These are phyloP conservation scores for Jatropha podagrica DNA, from an alignment of 441 rosid species.

Conservation along the genomic window DNA sequence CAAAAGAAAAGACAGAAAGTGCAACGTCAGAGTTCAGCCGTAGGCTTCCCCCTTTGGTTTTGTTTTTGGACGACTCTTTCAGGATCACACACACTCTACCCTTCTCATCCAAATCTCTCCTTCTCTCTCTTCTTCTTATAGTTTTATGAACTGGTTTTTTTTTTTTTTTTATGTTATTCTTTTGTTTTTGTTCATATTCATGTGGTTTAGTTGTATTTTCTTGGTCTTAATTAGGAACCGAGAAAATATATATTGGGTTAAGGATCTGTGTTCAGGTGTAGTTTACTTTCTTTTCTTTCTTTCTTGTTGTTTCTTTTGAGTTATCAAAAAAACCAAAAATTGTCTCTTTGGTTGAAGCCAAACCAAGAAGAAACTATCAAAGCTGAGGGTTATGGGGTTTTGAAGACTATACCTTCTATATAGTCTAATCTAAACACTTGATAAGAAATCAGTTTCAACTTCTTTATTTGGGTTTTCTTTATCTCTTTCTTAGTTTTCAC, in stretches of 20 bases:
- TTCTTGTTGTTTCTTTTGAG: constrained; percentile 30
- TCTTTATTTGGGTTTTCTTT: constrained; percentile 24
- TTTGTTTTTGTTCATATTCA: constrained; percentile 33
- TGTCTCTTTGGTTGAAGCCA: constrained; percentile 81
- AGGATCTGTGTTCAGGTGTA: constrained; percentile 27
- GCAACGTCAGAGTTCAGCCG: constrained; percentile 63
- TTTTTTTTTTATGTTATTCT: constrained; percentile 23
- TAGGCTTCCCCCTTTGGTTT: constrained; percentile 39
- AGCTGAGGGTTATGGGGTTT: neutral
- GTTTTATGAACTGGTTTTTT: constrained; percentile 26
- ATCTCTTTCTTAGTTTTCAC: constrained; percentile 19
- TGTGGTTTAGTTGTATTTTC: constrained; percentile 45
- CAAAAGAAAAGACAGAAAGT: constrained; percentile 73
- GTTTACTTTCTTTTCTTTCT: constrained; percentile 12
- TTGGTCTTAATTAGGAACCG: constrained; percentile 10
- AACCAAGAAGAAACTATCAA: constrained; percentile 35
- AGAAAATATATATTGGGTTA: constrained; percentile 30
- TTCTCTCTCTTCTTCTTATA: constrained; percentile 32
- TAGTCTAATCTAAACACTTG: constrained; percentile 2
- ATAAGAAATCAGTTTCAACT: constrained; percentile 24
- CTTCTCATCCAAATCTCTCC: constrained; percentile 54
- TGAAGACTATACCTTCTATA: neutral
- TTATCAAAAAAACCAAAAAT: constrained; percentile 28
- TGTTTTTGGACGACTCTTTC: constrained; percentile 29
- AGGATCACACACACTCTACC: constrained; percentile 30